Conservation (phyloP, 805 yeast genomes). For the Priceomyces fermenticarens region DNA sequence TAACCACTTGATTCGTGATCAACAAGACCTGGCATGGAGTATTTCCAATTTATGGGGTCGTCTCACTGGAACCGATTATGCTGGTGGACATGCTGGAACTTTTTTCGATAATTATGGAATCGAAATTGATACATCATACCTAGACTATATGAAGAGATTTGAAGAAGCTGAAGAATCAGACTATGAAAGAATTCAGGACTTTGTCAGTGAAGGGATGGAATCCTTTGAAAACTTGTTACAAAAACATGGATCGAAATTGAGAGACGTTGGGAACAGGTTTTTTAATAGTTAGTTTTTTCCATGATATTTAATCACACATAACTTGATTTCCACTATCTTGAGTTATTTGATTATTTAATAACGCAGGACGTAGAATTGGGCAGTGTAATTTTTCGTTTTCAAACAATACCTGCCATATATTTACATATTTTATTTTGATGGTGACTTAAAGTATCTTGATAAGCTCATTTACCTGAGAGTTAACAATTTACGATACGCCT, state of each 20-base stretch:
- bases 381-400: no score
- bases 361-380: no score
- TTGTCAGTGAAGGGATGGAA: conserved; percentile 5
- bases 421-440: no score
- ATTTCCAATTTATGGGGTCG: background rate
- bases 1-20: background rate
- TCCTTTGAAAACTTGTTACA: conserved; percentile 3
- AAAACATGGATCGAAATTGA: conserved; percentile 1
- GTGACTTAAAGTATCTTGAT: no score
- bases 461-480: no score
- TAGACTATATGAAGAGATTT: conserved; percentile 10
- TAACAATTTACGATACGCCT: no score
- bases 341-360: no score
- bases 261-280: conserved; percentile 1
- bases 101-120: conserved; percentile 14
- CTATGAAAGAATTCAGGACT: conserved; percentile 6
- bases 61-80: background rate
- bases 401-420: no score
- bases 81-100: conserved; percentile 6
- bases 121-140: conserved; percentile 13
- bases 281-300: background rate
- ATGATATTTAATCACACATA: no score
- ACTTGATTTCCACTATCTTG: no score
- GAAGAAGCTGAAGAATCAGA: conserved; percentile 4
- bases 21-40: background rate